Percentiles rank a stretch among this genome's conserved stretches.
These are phyloP conservation scores for Camelina sativa DNA, from an alignment of 345 rosid genomes.

Conservation along the genomic window DNA sequence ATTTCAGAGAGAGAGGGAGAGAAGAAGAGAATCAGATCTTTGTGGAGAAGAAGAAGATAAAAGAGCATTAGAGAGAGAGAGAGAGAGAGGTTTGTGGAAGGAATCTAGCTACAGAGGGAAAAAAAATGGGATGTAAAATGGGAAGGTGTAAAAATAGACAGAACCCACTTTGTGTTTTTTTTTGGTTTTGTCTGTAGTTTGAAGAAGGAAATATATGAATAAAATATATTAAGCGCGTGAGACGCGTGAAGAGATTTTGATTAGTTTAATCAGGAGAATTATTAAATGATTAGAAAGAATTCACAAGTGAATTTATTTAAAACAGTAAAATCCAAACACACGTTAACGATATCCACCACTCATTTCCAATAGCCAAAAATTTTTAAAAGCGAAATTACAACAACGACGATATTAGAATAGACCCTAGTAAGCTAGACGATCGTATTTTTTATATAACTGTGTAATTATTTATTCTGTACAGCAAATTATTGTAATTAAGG, in stretches of 20 bases:
- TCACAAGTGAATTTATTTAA: too few relatives aligned
- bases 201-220: neutral
- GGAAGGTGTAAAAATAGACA: too few relatives aligned
- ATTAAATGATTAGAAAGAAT: too few relatives aligned
- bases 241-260: constrained; percentile 6
- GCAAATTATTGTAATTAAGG: constrained; percentile 12
- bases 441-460: neutral
- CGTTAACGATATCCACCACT: too few relatives aligned
- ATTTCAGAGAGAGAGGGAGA: constrained; percentile 5
- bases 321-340: too few relatives aligned
- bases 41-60: constrained; percentile 21
- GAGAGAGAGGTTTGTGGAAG: neutral
- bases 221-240: constrained; percentile 14
- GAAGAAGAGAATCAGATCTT: constrained; percentile 30
- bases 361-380: too few relatives aligned
- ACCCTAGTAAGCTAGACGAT: too few relatives aligned
- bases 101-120: too few relatives aligned
- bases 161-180: neutral
- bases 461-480: neutral
- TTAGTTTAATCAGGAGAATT: neutral
- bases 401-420: neutral
- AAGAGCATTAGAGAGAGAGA: neutral
- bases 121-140: too few relatives aligned
- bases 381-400: too few relatives aligned
- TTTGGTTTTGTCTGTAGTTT: neutral